Percentiles rank a stretch among this genome's conserved stretches.
phyloP scores from a whole-genome alignment of 352 stramenopile genomes.

The Phytophthora litchii region DNA sequence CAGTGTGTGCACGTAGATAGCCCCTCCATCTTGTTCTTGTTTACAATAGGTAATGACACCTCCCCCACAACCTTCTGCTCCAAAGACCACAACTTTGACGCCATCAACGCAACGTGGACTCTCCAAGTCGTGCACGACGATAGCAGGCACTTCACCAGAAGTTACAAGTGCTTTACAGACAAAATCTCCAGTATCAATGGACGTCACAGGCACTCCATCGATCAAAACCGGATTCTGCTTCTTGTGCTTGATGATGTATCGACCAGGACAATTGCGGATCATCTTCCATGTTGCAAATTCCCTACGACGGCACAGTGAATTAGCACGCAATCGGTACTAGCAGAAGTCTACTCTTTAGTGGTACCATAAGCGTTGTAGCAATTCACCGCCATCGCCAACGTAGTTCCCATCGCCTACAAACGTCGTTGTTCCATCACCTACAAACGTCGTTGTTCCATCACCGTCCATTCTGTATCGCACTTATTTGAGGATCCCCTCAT shows the following conservation, averaged over 20 bases:
- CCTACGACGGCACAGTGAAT: constrained; percentile 30
- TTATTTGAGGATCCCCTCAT: not conserved
- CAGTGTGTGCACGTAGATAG: constrained; percentile 63
- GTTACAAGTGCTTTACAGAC: constrained; percentile 28
- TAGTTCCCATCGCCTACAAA: constrained; percentile 62
- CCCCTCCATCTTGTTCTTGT: constrained; percentile 4
- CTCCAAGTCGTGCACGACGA: constrained; percentile 42
- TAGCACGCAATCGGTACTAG: not conserved
- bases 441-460: constrained; percentile 24
- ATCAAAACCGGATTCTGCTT: constrained; percentile 44
- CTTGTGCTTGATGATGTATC: constrained; percentile 68
- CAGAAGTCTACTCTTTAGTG: not conserved
- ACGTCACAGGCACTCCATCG: constrained; percentile 36
- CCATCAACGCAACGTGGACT: constrained; percentile 52
- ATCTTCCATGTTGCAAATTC: constrained; percentile 71
- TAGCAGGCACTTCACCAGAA: not conserved
- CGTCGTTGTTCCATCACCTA: constrained; percentile 7
- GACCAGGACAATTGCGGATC: constrained; percentile 70
- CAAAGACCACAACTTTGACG: constrained; percentile 66
- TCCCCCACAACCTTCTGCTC: constrained; percentile 34
- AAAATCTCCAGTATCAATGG: constrained; percentile 38
- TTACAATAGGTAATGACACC: constrained; percentile 80
- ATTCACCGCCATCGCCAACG: constrained; percentile 52
- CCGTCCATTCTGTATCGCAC: constrained; percentile 11
- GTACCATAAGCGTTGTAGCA: constrained; percentile 62